These are phyloP conservation scores for Lactarius indigo DNA, from an alignment of 768 basidiomycete genomes.

Conservation along the genomic window DNA sequence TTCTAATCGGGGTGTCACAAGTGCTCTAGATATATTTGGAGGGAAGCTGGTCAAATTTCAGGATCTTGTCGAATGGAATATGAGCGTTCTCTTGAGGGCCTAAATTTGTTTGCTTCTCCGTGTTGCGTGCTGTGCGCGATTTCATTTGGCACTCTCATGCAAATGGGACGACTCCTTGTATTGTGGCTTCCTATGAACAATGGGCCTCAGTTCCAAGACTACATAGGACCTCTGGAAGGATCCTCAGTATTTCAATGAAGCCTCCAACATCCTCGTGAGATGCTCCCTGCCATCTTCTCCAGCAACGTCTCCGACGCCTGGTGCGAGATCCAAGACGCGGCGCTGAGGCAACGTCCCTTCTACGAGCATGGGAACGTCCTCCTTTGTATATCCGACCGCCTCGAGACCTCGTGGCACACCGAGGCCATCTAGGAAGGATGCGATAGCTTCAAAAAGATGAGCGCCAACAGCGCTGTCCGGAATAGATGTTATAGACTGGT, in stretches of 20 bases:
- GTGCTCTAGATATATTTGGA: slow-evolving; percentile 70
- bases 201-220: neutral
- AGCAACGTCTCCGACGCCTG: slow-evolving; percentile 78
- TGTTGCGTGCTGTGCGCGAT: slow-evolving; percentile 59
- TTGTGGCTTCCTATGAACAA: neutral
- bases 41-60: slow-evolving; percentile 59
- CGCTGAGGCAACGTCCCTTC: slow-evolving; percentile 91
- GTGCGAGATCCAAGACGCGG: slow-evolving; percentile 89
- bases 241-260: slow-evolving; percentile 68
- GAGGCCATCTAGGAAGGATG: slow-evolving; percentile 79
- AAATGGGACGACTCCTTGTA: slow-evolving; percentile 12
- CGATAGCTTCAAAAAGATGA: slow-evolving; percentile 81
- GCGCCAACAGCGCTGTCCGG: slow-evolving; percentile 77
- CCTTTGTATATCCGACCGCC: slow-evolving; percentile 69
- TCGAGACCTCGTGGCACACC: slow-evolving; percentile 84
- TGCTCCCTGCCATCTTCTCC: slow-evolving; percentile 83
- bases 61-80: slow-evolving; percentile 41
- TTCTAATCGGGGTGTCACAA: slow-evolving; percentile 24
- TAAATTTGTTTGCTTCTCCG: slow-evolving; percentile 52
- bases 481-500: slow-evolving; percentile 67
- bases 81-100: neutral
- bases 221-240: neutral
- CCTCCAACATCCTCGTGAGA: slow-evolving; percentile 75
- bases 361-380: slow-evolving; percentile 72
- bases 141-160: slow-evolving; percentile 49